Evolutionary conservation across 768 basidiomycete genomes (phyloP).

Genomic region (Lanmaoa pseudosensibilis): DNA sequence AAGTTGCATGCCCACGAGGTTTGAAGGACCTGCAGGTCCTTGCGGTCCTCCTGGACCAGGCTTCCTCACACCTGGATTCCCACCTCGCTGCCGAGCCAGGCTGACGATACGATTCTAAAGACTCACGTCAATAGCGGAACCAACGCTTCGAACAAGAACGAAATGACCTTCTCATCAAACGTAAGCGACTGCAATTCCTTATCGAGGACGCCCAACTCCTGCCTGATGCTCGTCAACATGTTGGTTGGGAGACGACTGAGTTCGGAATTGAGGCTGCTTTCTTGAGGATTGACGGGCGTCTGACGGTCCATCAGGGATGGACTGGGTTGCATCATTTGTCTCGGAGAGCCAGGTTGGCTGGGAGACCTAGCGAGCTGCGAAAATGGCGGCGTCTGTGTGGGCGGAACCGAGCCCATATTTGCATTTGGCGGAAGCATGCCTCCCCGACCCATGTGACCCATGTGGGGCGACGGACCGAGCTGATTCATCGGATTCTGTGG

Average conservation of each 20-base stretch:
- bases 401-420: conserved; percentile 37
- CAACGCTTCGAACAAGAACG: not conserved
- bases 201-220: conserved; percentile 44
- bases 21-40: conserved; percentile 29
- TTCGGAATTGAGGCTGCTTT: conserved; percentile 40
- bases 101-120: conserved; percentile 39
- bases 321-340: conserved; percentile 52
- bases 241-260: conserved; percentile 40
- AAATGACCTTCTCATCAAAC: conserved; percentile 59
- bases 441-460: conserved; percentile 40
- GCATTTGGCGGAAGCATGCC: conserved; percentile 54
- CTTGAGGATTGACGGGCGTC: conserved; percentile 34
- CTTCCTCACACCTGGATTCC: conserved; percentile 21
- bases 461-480: conserved; percentile 54
- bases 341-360: conserved; percentile 59
- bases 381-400: conserved; percentile 43
- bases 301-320: conserved; percentile 55
- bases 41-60: conserved; percentile 31
- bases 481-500: conserved; percentile 45
- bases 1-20: conserved; percentile 36
- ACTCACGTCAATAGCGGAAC: conserved; percentile 14
- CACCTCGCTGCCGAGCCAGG: conserved; percentile 25
- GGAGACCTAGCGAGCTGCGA: conserved; percentile 52
- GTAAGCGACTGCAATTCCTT: conserved; percentile 48
- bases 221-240: conserved; percentile 37